These are phyloP conservation scores for Phycomyces blakesleeanus DNA, from an alignment of 192 early-diverging fungal species.

Conservation along the genomic window DNA sequence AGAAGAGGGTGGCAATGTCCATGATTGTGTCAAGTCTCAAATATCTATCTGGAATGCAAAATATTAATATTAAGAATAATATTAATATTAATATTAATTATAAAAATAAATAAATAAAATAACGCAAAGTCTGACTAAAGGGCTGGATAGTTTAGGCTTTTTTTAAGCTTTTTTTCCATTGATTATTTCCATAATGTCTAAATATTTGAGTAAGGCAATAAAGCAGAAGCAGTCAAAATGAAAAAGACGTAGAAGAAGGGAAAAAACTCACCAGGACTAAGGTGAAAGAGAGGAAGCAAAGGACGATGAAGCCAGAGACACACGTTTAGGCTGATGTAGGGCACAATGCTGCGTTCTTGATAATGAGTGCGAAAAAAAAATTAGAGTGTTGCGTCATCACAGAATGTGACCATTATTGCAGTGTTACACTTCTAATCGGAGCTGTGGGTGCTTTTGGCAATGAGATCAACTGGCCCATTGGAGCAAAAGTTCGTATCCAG, in stretches of 20 bases:
- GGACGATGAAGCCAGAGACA: not conserved
- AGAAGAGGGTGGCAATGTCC: slow-evolving; percentile 73
- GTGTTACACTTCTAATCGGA: no score
- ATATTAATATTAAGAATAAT: not conserved
- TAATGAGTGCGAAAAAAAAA: not conserved
- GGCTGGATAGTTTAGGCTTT: not conserved
- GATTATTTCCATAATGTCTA: not conserved
- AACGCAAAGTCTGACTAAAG: not conserved
- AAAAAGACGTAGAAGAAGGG: not conserved
- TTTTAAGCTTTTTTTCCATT: not conserved
- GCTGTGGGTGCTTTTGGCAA: no score
- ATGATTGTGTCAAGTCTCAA: slow-evolving; percentile 20
- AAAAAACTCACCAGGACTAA: not conserved
- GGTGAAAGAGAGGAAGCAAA: not conserved
- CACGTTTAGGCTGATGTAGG: not conserved
- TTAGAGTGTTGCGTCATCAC: slow-evolving; percentile 2
- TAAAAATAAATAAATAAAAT: slow-evolving; percentile 1
- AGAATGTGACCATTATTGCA: not conserved
- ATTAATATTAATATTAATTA: not conserved
- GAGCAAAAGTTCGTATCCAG: no score
- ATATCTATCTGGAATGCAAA: not conserved
- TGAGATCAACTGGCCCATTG: no score
- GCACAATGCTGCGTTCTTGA: slow-evolving; percentile 4
- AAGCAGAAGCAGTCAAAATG: not conserved
- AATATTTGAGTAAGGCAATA: not conserved